phyloP scores from a whole-genome alignment of 2,329 filamentous ascomycete genomes.

The Epichloe typhina region DNA sequence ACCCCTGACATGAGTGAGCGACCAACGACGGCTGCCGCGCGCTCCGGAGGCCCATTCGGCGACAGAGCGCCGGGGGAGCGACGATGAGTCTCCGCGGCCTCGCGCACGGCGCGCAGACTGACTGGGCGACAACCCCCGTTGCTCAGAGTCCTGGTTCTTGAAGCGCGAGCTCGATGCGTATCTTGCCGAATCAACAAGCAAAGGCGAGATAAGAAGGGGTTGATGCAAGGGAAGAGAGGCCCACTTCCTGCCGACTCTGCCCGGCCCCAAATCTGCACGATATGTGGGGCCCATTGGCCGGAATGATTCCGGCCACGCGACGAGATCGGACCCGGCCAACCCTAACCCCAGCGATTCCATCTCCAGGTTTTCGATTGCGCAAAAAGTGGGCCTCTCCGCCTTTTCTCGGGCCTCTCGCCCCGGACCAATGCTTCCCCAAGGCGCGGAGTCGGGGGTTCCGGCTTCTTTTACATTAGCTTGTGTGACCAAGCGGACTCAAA shows the following conservation, averaged over 20 bases:
- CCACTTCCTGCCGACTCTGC: conserved; percentile 13
- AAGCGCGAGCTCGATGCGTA: too few species aligned
- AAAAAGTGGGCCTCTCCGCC: background rate
- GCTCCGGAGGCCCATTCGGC: background rate
- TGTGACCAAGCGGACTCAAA: too few species aligned
- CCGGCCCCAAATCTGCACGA: conserved; percentile 8
- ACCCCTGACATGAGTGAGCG: background rate
- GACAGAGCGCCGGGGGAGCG: background rate
- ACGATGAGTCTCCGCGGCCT: background rate
- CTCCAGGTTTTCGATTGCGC: background rate
- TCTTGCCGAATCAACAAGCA: too few species aligned
- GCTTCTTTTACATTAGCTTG: too few species aligned
- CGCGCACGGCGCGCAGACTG: background rate
- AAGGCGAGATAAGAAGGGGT: too few species aligned
- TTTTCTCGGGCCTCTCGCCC: background rate
- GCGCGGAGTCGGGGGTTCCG: too few species aligned
- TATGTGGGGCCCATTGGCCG: conserved; percentile 15
- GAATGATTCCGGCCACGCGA: conserved; percentile 21
- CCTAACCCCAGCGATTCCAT: background rate
- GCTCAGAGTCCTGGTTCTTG: too few species aligned
- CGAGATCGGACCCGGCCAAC: conserved; percentile 15
- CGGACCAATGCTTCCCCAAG: too few species aligned
- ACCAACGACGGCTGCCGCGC: too few species aligned
- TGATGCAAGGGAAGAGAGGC: background rate
- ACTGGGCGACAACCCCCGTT: too few species aligned